phyloP scores from a whole-genome alignment of 371 early-diverging fungal species.

The Actinomucor elegans region DNA sequence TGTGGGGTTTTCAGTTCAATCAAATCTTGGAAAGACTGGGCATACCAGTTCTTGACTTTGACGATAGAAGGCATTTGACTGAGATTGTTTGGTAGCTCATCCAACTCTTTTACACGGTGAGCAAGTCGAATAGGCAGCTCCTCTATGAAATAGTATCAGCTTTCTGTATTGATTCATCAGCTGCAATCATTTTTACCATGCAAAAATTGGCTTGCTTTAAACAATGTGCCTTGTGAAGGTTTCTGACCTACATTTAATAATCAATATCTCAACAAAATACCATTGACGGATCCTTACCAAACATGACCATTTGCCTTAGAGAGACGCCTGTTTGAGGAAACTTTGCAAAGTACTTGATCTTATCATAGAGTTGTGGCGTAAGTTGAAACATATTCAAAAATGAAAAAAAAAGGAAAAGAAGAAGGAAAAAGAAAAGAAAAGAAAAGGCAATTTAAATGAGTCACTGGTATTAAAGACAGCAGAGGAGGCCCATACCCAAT shows the following conservation, averaged over 20 bases:
- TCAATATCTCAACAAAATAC: neutral
- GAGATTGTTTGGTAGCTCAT: conserved; percentile 83
- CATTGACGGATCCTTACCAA: neutral
- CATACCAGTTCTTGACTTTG: conserved; percentile 94
- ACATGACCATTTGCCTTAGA: conserved; percentile 69
- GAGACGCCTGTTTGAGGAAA: conserved; percentile 93
- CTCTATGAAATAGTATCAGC: conserved; percentile 39
- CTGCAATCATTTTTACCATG: conserved; percentile 47
- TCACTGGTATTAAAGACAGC: conserved; percentile 2
- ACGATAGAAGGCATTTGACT: conserved; percentile 89
- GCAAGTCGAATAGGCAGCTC: conserved; percentile 97
- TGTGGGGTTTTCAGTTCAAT: conserved; percentile 70
- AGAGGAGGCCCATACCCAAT: conserved; percentile 1
- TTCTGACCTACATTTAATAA: conserved; percentile 62
- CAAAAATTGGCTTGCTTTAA: conserved; percentile 90
- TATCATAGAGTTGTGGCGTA: conserved; percentile 64
- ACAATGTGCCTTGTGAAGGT: conserved; percentile 80
- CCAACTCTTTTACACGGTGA: conserved; percentile 94
- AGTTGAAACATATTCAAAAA: conserved; percentile 50
- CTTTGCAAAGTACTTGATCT: conserved; percentile 72
- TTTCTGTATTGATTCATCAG: neutral
- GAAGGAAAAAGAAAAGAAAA: conserved; percentile 1
- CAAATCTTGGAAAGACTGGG: conserved; percentile 87
- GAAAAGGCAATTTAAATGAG: conserved; percentile 13
- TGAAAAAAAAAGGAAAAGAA: conserved; percentile 2